Base-by-base conservation (phyloP, 345 rosid species). In the Mallotus nudiflorus region DNA sequence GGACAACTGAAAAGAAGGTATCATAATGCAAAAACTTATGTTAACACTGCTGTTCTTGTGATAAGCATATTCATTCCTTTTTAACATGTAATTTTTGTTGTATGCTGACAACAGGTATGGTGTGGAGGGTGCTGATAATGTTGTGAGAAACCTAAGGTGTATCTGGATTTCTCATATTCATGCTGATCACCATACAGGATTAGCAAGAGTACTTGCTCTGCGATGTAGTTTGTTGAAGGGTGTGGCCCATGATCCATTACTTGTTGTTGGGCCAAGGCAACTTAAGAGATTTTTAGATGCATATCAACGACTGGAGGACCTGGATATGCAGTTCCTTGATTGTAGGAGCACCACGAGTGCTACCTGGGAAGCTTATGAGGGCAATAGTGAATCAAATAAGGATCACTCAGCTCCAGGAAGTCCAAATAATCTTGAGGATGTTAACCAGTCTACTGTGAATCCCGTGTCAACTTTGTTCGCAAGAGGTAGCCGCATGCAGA, bases 131-230 rank as follows among this genome's bases (percentile, higher is more conserved):
- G 98, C 95, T 12, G 93, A 91, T 58, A 69, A 74, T 40, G 88
- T 89, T 0, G 81, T 90, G 78, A 82, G 81, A 79, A 86, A 86
- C 46, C 78, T 94, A 66, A 83, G 76, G 68, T 91, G 89, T 62
- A 84, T 88, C 67, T 94, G 98, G 97, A 90, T 94, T 72, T 94
- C 98, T 68, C 98, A 94, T 62, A 94, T 91, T 80, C 98, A 94
- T 50, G 97, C 97, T 0, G 98, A 94, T 79, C 97, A 94, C 86
- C 98, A 94, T 48, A 73, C 91, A 0, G 98, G 95, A 76, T 75
- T 94, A 72, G 91, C 98, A 9, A 87, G 96, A 79, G 80, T 94
- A 50, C 89, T 94, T 67, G 86, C 98, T 75, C 86, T 88, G 49
- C 78, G 97, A 61, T 82, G 95, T 62, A 84, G 87, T 78, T 80